Conservation (phyloP, 371 early-diverging fungal species). For the Choanephora cucurbitarum region DNA sequence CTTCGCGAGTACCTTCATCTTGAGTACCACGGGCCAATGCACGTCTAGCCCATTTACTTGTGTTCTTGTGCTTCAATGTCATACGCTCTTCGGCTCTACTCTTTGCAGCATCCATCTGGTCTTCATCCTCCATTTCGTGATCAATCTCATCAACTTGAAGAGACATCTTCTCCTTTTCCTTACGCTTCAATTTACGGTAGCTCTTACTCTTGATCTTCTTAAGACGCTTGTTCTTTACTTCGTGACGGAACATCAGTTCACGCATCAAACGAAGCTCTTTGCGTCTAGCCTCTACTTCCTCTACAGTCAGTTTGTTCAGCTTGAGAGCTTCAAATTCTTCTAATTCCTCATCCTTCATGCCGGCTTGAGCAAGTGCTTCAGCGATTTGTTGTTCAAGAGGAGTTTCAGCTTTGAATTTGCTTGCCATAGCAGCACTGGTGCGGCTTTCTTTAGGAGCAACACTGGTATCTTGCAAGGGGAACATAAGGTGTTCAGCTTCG, state of each 20-base stretch:
- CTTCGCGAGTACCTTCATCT: conserved; percentile 77
- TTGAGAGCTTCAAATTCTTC: conserved; percentile 84
- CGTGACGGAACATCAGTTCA: conserved; percentile 90
- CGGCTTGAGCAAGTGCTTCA: conserved; percentile 65
- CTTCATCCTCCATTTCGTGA: conserved; percentile 67
- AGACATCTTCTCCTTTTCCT: conserved; percentile 64
- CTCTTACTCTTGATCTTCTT: conserved; percentile 97
- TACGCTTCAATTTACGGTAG: conserved; percentile 82
- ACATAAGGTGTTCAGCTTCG: conserved; percentile 81
- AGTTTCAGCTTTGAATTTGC: conserved; percentile 61
- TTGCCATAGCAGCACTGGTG: conserved; percentile 58
- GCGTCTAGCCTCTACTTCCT: conserved; percentile 77
- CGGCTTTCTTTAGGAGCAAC: conserved; percentile 31
- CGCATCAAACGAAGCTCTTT: conserved; percentile 89
- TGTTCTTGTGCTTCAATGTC: conserved; percentile 91
- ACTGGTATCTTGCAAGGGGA: conserved; percentile 54
- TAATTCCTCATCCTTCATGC: conserved; percentile 78
- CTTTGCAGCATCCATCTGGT: conserved; percentile 68
- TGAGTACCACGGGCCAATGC: conserved; percentile 69
- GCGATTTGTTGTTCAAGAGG: conserved; percentile 84
- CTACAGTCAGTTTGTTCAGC: conserved; percentile 75
- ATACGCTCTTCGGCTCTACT: conserved; percentile 91
- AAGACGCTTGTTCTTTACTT: conserved; percentile 87
- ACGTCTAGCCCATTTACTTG: conserved; percentile 92
- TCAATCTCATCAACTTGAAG: conserved; percentile 59